These are phyloP conservation scores for Phaeosphaeria sp. DNA, from an alignment of 2,329 filamentous ascomycete genomes.

Conservation along the genomic window DNA sequence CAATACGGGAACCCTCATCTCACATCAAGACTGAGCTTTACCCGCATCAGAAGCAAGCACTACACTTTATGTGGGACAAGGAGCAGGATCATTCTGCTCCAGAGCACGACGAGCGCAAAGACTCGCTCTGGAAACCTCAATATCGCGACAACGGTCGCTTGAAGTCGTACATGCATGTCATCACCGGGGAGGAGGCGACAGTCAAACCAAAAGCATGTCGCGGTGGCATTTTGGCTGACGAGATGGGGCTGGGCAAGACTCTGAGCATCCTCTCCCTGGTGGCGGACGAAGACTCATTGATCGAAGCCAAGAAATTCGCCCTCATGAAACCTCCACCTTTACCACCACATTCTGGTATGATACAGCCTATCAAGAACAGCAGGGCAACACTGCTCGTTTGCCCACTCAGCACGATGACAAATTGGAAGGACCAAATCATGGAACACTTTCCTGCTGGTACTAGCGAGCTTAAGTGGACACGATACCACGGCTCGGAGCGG, in stretches of 20 bases:
- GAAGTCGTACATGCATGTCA: conserved; percentile 78
- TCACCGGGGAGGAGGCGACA: conserved; percentile 65
- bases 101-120: conserved; percentile 67
- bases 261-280: conserved; percentile 84
- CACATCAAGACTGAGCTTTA: conserved; percentile 73
- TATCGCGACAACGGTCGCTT: conserved; percentile 63
- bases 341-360: conserved; percentile 1
- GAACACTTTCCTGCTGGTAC: conserved; percentile 72
- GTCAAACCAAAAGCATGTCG: conserved; percentile 44
- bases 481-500: conserved; percentile 85
- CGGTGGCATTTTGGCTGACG: conserved; percentile 58
- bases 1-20: conserved; percentile 70
- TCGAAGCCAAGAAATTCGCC: conserved; percentile 69
- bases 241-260: conserved; percentile 61
- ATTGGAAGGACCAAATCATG: conserved; percentile 93
- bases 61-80: conserved; percentile 83
- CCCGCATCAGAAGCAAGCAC: conserved; percentile 86
- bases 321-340: conserved; percentile 53
- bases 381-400: conserved; percentile 86
- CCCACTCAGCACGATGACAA: conserved; percentile 87
- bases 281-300: conserved; percentile 62
- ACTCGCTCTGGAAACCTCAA: conserved; percentile 78
- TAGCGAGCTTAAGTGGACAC: conserved; percentile 68
- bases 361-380: conserved; percentile 63
- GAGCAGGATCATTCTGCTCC: conserved; percentile 71